Percentiles rank a stretch among this genome's conserved stretches.
These are phyloP conservation scores for Dipteronia dyeriana DNA, from an alignment of 345 rosid genomes.

Conservation along the genomic window DNA sequence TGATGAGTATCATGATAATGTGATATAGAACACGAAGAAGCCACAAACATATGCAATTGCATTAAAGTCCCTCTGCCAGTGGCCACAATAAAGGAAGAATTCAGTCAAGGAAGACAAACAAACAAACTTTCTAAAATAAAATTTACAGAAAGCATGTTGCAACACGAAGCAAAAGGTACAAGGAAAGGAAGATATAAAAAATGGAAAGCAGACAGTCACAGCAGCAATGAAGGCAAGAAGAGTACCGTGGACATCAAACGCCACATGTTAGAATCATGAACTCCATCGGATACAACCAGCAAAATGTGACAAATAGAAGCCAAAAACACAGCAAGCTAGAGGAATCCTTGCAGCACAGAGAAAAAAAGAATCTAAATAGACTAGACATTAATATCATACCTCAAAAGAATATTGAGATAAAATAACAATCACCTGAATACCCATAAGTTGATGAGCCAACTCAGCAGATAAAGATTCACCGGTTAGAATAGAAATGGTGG, in stretches of 20 bases:
- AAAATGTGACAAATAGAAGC: conserved; percentile 80
- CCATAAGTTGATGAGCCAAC: conserved; percentile 80
- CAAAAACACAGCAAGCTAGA: conserved; percentile 78
- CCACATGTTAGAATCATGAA: conserved; percentile 68
- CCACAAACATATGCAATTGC: not conserved
- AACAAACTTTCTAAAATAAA: not conserved
- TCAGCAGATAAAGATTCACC: conserved; percentile 74
- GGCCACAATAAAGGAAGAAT: not conserved
- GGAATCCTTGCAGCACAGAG: conserved; percentile 54
- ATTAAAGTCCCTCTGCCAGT: no score
- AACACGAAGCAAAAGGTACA: not conserved
- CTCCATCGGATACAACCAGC: conserved; percentile 82
- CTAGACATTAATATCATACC: conserved; percentile 25
- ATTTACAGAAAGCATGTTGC: not conserved
- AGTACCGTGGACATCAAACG: conserved; percentile 64
- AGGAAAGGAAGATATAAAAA: not conserved
- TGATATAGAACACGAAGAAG: not conserved
- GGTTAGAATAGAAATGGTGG: conserved; percentile 61
- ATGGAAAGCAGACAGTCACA: not conserved
- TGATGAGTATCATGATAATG: not conserved
- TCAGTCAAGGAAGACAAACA: not conserved
- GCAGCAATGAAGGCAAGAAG: conserved; percentile 13
- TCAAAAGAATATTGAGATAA: conserved; percentile 3
- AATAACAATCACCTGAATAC: conserved; percentile 59
- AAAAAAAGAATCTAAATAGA: conserved; percentile 23